Conservation (phyloP, 805 yeast genomes). For the Diddensiella caesifluorescens region DNA sequence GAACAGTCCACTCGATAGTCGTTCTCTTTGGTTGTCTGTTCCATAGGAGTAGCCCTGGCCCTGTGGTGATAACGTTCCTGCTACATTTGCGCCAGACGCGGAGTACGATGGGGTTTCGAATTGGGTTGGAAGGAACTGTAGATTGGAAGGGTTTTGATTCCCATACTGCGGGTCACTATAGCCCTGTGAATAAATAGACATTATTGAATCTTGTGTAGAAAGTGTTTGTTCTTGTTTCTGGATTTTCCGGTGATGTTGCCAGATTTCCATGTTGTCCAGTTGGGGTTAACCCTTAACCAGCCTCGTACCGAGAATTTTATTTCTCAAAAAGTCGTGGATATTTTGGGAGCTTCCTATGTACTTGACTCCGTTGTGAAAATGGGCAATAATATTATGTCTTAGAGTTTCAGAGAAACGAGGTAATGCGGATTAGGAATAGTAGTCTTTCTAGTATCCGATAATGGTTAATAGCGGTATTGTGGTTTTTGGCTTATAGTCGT, state of each 20-base stretch:
- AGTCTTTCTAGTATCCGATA: no score
- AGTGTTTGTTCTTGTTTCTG: not conserved
- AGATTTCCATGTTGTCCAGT: not conserved
- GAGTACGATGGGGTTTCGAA: constrained; percentile 18
- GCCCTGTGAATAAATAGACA: constrained; percentile 19
- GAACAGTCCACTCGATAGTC: constrained; percentile 66
- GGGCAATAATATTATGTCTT: no score
- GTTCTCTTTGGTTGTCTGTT: constrained; percentile 27
- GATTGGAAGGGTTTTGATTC: constrained; percentile 11
- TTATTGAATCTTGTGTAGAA: not conserved
- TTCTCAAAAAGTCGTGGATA: not conserved
- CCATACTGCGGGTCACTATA: constrained; percentile 12
- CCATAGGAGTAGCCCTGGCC: constrained; percentile 17
- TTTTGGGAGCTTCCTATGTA: not conserved
- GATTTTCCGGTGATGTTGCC: not conserved
- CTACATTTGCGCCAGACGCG: constrained; percentile 3
- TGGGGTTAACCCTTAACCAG: not conserved
- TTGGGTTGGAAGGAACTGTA: constrained; percentile 21
- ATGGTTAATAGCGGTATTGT: no score
- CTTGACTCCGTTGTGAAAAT: not conserved
- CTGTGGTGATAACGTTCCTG: constrained; percentile 21
- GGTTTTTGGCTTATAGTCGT: no score
- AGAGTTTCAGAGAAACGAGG: no score
- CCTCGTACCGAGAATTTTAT: not conserved
- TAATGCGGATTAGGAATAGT: not conserved